Evolutionary conservation across 495 filamentous ascomycete species (phyloP), one percentile per base, ranked within the genome.

Genomic region (Talaromyces proteolyticus): DNA sequence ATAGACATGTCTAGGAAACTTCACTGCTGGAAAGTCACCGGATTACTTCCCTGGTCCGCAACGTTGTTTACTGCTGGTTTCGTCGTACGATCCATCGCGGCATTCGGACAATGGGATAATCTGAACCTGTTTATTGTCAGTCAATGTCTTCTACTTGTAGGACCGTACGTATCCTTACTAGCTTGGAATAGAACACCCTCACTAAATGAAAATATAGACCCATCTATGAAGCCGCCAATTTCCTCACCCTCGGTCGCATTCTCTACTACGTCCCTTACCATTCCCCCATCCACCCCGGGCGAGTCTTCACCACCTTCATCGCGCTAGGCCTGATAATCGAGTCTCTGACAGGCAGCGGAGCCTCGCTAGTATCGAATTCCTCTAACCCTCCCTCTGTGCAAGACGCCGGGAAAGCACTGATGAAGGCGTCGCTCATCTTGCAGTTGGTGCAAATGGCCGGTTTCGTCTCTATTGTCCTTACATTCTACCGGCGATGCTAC

Each of bases 241-340:
- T 89, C 64, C 75, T 88, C 55, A 78, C 84, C 47, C 79, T 92
- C 18, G 88, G 85, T 20, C 83, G 87, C 6, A 79, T 87, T 43
- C 73, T 93, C 3, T 88, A 86, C 67, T 90, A 89, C 66, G 80
- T 87, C 24, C 88, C 88, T 0, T 85, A 90, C 53, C 77, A 84
- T 53, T 82, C 86, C 0, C 86, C 87, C 0, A 82, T 91, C 47
- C 85, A 91, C 60, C 88, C 87, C 0, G 86, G 85, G 3, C 80
- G 86, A 2, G 86, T 90, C 17, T 70, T 87, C 49, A 82, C 81
- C 4, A 88, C 86, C n/a, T 91, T 93, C 58, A 65, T 81, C 41
- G 80, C 76, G 23, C 61, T 91, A 42, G 82, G 83, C 4, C 56
- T 62, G 7, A 57, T 80, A 1, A 76, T 90, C 51, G 88, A 89